Percentiles rank a stretch among this genome's conserved stretches.
Conservation (phyloP, 1,284 basidiomycete species). For the Sutorius eximius region DNA sequence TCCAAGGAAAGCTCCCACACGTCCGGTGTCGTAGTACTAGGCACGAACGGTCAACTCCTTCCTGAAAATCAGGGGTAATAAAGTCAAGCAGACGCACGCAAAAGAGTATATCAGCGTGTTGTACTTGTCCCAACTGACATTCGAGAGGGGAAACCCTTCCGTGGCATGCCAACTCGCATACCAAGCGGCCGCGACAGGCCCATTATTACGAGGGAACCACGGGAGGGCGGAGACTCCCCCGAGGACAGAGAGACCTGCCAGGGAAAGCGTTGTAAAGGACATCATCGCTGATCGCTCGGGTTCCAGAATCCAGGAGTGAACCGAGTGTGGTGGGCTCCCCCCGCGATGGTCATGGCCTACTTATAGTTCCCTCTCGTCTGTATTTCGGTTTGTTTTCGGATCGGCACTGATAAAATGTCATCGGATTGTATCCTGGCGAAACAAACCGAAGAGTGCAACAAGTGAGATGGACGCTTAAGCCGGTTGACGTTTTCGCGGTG, state of each 20-base stretch:
- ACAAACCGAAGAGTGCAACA: not conserved
- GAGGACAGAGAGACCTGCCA: not conserved
- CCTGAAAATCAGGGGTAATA: not conserved
- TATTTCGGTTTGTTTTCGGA: not conserved
- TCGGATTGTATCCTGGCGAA: not conserved
- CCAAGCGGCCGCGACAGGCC: constrained; percentile 20
- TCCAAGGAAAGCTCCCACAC: constrained; percentile 41
- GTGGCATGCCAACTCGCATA: constrained; percentile 46
- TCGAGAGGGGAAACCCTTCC: constrained; percentile 41
- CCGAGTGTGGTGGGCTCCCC: not conserved
- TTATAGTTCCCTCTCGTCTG: not conserved
- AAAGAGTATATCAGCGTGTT: constrained; percentile 52
- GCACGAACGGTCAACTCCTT: not conserved
- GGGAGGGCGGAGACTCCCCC: not conserved
- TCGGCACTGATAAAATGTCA: not conserved
- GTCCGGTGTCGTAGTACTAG: constrained; percentile 45
- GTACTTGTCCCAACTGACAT: constrained; percentile 51
- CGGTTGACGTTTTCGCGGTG: not conserved
- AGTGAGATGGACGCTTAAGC: not conserved
- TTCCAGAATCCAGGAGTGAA: not conserved
- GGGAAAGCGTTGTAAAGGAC: not conserved
- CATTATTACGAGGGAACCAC: not conserved
- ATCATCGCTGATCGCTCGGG: not conserved
- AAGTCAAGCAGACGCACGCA: constrained; percentile 12
- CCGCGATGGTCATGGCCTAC: not conserved